Conservation (phyloP, 2,329 filamentous ascomycete genomes). For the Aspergillus tanneri region DNA sequence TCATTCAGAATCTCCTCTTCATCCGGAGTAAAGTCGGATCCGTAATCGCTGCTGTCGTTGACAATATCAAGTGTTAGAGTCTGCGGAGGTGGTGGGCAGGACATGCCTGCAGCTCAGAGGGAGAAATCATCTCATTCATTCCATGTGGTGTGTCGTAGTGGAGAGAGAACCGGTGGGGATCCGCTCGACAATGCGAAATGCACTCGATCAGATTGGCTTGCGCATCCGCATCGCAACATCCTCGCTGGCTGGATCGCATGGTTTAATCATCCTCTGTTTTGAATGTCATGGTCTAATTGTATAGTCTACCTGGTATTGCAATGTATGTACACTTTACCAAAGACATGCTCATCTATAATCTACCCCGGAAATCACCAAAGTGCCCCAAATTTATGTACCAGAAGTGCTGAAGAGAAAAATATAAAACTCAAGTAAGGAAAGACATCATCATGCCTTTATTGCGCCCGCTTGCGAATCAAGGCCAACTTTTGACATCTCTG, state of each 20-base stretch:
- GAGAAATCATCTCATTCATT: constrained; percentile 22
- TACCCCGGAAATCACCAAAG: constrained; percentile 1
- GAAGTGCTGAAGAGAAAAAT: not conserved
- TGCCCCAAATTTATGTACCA: not conserved
- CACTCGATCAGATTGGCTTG: too few species aligned
- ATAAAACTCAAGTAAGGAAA: not conserved
- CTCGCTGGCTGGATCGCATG: too few species aligned
- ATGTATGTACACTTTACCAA: not conserved
- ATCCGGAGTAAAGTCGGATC: constrained; percentile 60
- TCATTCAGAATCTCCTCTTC: constrained; percentile 56
- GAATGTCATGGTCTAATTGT: not conserved
- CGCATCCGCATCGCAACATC: too few species aligned
- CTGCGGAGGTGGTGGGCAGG: constrained; percentile 25
- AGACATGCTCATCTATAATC: constrained; percentile 14
- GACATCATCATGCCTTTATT: constrained; percentile 15
- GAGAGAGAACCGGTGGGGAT: not conserved
- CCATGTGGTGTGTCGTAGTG: not conserved
- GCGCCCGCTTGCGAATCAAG: constrained; percentile 13
- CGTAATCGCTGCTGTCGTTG: constrained; percentile 56
- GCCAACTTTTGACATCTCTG: constrained; percentile 12
- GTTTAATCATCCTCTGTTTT: not conserved
- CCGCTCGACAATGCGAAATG: too few species aligned
- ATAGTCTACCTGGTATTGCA: not conserved
- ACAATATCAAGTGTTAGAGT: constrained; percentile 20
- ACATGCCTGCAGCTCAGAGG: constrained; percentile 31